Conservation (phyloP, 768 basidiomycete species). For the Lyophyllum decastes region DNA sequence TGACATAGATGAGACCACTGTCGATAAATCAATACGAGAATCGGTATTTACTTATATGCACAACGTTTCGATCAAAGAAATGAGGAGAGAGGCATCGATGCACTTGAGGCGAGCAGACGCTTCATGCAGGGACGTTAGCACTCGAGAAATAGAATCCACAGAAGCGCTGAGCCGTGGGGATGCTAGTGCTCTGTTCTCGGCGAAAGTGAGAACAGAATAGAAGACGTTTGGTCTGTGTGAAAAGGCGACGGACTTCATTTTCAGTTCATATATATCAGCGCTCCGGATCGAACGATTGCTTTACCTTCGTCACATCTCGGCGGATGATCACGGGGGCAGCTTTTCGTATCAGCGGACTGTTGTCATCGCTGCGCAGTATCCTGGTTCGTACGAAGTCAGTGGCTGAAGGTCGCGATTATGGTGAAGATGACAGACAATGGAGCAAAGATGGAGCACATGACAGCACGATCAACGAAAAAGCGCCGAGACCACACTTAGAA, state of each 20-base stretch:
- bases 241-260: constrained; percentile 1
- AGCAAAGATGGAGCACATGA: neutral
- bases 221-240: neutral
- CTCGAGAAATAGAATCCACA: neutral
- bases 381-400: neutral
- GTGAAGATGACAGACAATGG: neutral
- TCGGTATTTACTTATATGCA: neutral
- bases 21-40: neutral
- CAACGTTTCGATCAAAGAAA: neutral
- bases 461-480: neutral
- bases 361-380: neutral
- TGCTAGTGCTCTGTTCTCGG: neutral
- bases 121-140: neutral
- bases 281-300: neutral
- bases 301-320: constrained; percentile 1
- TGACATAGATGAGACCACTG: neutral
- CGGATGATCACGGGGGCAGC: neutral
- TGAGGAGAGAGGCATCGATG: neutral
- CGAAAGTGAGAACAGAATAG: neutral
- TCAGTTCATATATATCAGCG: neutral
- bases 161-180: neutral
- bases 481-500: neutral
- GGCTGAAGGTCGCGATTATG: neutral
- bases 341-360: neutral
- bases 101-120: neutral